Percentiles rank a stretch among this genome's conserved stretches.
These are phyloP conservation scores for Sclerotinia spermophila DNA, from an alignment of 2,329 filamentous ascomycete genomes.

Conservation along the genomic window DNA sequence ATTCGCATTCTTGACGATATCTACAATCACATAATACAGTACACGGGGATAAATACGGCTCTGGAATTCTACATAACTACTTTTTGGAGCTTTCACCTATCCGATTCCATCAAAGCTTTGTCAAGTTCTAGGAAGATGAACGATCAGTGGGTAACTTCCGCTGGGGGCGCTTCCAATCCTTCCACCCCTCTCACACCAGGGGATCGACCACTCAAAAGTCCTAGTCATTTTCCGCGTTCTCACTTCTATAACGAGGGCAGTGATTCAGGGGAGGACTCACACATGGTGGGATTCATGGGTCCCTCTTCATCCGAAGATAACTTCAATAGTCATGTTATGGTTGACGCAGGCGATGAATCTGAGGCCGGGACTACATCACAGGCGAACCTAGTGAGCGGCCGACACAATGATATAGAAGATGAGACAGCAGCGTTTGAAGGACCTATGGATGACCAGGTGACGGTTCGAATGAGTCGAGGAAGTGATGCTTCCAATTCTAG, in stretches of 20 bases:
- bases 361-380: constrained; percentile 1
- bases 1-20: neutral
- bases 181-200: neutral
- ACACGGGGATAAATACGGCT: neutral
- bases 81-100: neutral
- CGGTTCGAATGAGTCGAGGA: constrained; percentile 12
- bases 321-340: constrained; percentile 18
- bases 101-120: neutral
- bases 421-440: neutral
- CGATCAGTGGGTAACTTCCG: constrained; percentile 5
- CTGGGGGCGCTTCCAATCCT: neutral
- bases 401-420: neutral
- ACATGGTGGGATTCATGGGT: constrained; percentile 14
- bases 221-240: constrained; percentile 15
- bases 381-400: neutral
- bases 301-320: constrained; percentile 19
- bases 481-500: constrained; percentile 8
- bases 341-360: constrained; percentile 8
- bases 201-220: constrained; percentile 5
- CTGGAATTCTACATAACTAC: neutral
- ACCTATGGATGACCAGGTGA: constrained; percentile 15
- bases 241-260: constrained; percentile 17
- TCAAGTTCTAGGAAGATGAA: neutral
- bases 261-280: constrained; percentile 18
- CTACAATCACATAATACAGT: constrained; percentile 1